Base-by-base conservation (phyloP, 768 basidiomycete genomes). In the Cystofilobasidium macerans region DNA sequence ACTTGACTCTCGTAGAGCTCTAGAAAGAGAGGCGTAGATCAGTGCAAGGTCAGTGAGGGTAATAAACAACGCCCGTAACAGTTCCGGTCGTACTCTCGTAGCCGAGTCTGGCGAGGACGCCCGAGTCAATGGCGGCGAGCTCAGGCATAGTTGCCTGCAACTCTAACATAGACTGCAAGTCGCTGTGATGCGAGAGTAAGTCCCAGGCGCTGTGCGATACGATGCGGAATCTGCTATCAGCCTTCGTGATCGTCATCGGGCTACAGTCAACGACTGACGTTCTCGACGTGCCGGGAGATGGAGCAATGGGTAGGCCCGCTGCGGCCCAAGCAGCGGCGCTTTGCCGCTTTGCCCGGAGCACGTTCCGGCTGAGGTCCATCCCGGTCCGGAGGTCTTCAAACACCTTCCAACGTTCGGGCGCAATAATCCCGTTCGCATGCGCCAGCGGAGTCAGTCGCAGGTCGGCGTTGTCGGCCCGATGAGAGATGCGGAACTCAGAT, bases 381-480 rank as follows among this genome's bases (percentile, higher is more conserved):
- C 81, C 70, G 80, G 81, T 12, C 40, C 28, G 32, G 38, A 28
- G 51, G 9, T 12, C 14, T 13, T 22, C 24, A n/a, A 67, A 62
- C 12, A 11, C 8, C 20, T 54, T 26, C 62, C 62, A 64, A n/a
- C 62, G 61, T 22, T 68, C 67, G 30, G 42, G 30, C 3, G 43
- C n/a, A 35, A 68, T 33, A 56, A 68, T 57, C 0, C 57, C 61
- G 26, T 42, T 36, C 1, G 33, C 24, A n/a, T 57, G 48, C 0
- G 88, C 90, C 75, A 84, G 85, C 71, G 82, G 82, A 0, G 91
- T 93, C 65, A 94, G 76, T 54, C 91, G 81, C 60, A 84, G 57
- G 76, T 94, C 91, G 3, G 91, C 91, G 69, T 94, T 94, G 75
- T 94, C 91, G 60, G 86, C 85, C 59, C 91, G 80, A 48, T 93